Evolutionary conservation across 768 basidiomycete species (phyloP).

Genomic region (Gymnopilus junonius): DNA sequence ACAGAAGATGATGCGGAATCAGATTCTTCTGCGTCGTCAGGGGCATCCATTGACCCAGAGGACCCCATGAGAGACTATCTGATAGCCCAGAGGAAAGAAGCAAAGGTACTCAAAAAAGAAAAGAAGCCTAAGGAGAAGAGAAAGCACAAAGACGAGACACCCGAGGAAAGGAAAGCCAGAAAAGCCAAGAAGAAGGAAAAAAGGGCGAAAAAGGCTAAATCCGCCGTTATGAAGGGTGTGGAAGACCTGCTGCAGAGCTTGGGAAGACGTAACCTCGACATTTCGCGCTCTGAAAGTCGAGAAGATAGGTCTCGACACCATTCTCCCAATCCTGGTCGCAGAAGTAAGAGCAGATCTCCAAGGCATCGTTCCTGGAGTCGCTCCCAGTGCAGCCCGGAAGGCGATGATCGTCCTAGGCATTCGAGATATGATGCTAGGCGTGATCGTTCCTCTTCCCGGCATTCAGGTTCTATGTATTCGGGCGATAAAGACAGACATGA

Average conservation of each 20-base stretch:
- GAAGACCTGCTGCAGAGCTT: slow-evolving; percentile 66
- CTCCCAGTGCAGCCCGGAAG: slow-evolving; percentile 14
- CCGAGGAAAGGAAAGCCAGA: slow-evolving; percentile 74
- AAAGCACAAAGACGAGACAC: slow-evolving; percentile 76
- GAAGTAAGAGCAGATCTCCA: slow-evolving; percentile 27
- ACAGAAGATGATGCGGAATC: slow-evolving; percentile 58
- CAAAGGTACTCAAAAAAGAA: slow-evolving; percentile 71
- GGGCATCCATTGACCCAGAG: slow-evolving; percentile 84
- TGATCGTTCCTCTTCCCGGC: neutral
- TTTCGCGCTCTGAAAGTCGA: slow-evolving; percentile 22
- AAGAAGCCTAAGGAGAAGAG: slow-evolving; percentile 70
- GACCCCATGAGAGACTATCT: slow-evolving; percentile 98
- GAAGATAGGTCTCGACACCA: slow-evolving; percentile 16
- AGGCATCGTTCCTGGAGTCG: slow-evolving; percentile 20
- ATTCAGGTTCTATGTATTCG: neutral
- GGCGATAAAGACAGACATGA: slow-evolving; percentile 14
- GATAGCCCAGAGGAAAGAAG: slow-evolving; percentile 72
- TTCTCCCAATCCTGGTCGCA: slow-evolving; percentile 14
- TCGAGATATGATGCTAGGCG: slow-evolving; percentile 15
- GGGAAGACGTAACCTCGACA: slow-evolving; percentile 24
- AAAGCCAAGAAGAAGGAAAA: slow-evolving; percentile 78
- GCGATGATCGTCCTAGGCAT: slow-evolving; percentile 15
- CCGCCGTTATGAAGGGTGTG: slow-evolving; percentile 66
- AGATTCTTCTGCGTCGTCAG: slow-evolving; percentile 68
- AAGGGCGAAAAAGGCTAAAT: slow-evolving; percentile 62